Base-by-base conservation (phyloP, 139 green algal genomes). In the Ettlia oleoabundans region DNA sequence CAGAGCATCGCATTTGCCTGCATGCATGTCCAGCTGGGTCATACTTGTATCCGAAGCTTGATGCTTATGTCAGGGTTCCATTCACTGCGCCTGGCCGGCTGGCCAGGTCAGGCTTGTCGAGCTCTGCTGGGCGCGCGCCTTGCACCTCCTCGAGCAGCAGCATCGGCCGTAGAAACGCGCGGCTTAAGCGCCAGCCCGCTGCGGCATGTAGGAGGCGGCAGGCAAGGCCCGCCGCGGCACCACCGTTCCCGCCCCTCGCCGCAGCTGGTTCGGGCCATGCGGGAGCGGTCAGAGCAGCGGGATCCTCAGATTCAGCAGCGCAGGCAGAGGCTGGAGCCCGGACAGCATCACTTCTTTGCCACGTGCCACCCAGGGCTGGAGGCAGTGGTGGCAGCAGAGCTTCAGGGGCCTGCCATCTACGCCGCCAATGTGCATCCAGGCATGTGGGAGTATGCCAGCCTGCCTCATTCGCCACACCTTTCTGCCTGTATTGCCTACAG, bases 281-380 rank as follows among this genome's bases (percentile, higher is more conserved):
- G 58, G 1, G 58, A 81, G 40, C 52, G 53, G 5, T 37, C 75
- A 9, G 58, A 70, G 41, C 22, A 13, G 18, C 21, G 10, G 2
- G 58, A 81, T 15, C 75, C 55, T 0, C 74, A 80, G 28, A 22
- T 58, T 24, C 62, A 72, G 58, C 55, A 81, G 58, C 75, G 75
- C 40, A 13, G 58, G n/a, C 26, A 71, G 38, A 55, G 9, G 28
- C 58, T 71, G 28, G 13, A n/a, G 40, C 55, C 58, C 1, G 75
- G 58, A 19, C 58, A 72, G 9, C 55, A 61, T 28, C 65, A 61
- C 30, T 97, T 86, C 86, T 94, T 90, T 43, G 94, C 88, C 10
- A 96, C 94, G 1, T 98, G 94, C 80, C 89, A 94, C 26, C 94
- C 94, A 8, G 94, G 94, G 0, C 67, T 97, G n/a, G 93, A 98